Conservation (phyloP, 2,329 filamentous ascomycete species). For the Diatrype stigma region DNA sequence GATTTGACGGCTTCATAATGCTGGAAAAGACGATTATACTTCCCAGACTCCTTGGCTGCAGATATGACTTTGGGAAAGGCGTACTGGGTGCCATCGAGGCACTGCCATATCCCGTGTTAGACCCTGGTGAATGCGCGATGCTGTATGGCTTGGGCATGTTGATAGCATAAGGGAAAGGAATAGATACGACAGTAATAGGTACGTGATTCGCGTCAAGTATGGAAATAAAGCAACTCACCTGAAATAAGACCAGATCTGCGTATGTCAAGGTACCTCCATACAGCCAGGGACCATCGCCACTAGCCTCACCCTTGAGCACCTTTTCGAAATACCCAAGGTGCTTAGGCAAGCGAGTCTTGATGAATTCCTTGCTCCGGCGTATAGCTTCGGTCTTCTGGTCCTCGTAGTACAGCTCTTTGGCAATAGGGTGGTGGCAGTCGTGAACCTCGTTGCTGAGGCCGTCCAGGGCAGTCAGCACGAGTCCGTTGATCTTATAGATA, state of each 20-base stretch:
- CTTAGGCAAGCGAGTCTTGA: slow-evolving; percentile 63
- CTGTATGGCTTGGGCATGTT: too few species aligned
- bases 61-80: slow-evolving; percentile 67
- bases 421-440: slow-evolving; percentile 71
- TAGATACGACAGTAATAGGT: not conserved
- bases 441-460: slow-evolving; percentile 67
- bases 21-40: slow-evolving; percentile 58
- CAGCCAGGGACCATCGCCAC: slow-evolving; percentile 58
- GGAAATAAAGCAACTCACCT: too few species aligned
- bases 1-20: slow-evolving; percentile 61
- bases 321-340: slow-evolving; percentile 68
- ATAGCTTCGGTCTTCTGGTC: slow-evolving; percentile 68
- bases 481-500: slow-evolving; percentile 55
- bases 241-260: slow-evolving; percentile 70
- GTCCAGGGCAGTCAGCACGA: slow-evolving; percentile 68
- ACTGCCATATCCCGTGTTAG: slow-evolving; percentile 32
- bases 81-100: slow-evolving; percentile 55
- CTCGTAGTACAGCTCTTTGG: slow-evolving; percentile 59
- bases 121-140: too few species aligned
- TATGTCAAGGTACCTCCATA: slow-evolving; percentile 63
- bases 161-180: not conserved
- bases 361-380: slow-evolving; percentile 53
- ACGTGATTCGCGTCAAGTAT: too few species aligned
- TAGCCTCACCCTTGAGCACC: slow-evolving; percentile 54
- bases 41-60: slow-evolving; percentile 47